Conservation (phyloP, 192 early-diverging fungal genomes). For the Gigaspora rosea region DNA sequence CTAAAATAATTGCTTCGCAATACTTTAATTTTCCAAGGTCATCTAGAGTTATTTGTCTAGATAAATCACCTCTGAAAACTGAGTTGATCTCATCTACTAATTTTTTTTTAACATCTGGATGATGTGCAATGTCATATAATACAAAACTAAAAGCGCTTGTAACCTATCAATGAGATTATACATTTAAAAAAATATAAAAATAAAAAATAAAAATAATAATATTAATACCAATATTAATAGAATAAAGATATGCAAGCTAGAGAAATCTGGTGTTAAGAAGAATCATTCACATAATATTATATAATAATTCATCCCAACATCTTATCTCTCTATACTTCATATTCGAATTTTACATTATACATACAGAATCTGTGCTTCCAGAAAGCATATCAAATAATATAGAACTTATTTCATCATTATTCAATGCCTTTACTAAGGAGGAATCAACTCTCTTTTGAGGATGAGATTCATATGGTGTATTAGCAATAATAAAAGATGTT, state of each 20-base stretch:
- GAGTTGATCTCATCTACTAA: not conserved
- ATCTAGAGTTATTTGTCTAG: not conserved
- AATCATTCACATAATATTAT: not conserved
- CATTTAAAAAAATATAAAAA: not conserved
- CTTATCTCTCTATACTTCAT: not conserved
- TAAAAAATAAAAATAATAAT: not conserved
- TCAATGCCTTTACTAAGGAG: not conserved
- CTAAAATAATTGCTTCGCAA: not conserved
- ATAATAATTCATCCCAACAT: too few species aligned
- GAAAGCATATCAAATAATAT: not conserved
- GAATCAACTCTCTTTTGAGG: not conserved
- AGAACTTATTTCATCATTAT: conserved; percentile 3
- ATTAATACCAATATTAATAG: too few species aligned
- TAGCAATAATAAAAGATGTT: conserved; percentile 22
- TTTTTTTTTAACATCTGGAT: not conserved
- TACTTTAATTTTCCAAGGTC: conserved; percentile 15
- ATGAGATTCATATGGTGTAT: conserved; percentile 14
- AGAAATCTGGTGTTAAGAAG: too few species aligned
- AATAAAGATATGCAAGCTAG: not conserved
- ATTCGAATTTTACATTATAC: not conserved
- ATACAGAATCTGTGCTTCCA: not conserved
- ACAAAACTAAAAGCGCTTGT: not conserved
- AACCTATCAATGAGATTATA: not conserved
- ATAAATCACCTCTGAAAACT: not conserved
- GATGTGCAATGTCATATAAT: conserved; percentile 3